These are phyloP conservation scores for Colletotrichum siamense DNA, from an alignment of 2,329 filamentous ascomycete genomes.

Conservation along the genomic window DNA sequence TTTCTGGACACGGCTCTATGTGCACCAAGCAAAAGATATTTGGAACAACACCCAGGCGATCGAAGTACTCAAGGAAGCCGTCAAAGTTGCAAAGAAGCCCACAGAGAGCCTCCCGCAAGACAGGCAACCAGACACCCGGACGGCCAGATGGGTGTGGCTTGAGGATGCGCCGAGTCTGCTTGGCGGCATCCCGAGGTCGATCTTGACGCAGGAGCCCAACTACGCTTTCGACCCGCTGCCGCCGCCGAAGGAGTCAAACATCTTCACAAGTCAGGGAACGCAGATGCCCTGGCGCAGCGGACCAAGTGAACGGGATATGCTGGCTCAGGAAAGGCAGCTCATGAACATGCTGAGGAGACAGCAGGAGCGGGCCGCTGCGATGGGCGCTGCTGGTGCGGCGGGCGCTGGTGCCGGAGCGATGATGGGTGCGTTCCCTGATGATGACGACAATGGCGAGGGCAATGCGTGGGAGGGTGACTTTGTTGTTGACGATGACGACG, in stretches of 20 bases:
- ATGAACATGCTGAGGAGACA: not conserved
- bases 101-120: constrained; percentile 43
- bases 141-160: constrained; percentile 80
- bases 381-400: not conserved
- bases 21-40: constrained; percentile 77
- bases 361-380: not conserved
- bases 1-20: constrained; percentile 78
- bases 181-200: constrained; percentile 67
- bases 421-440: constrained; percentile 15
- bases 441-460: constrained; percentile 17
- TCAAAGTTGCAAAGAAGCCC: constrained; percentile 57
- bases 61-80: constrained; percentile 72
- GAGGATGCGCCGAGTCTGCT: constrained; percentile 77
- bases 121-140: constrained; percentile 46
- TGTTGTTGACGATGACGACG: constrained; percentile 19
- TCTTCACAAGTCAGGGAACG: constrained; percentile 51
- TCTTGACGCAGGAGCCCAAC: constrained; percentile 70
- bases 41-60: constrained; percentile 83
- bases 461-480: constrained; percentile 20
- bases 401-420: constrained; percentile 2
- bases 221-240: constrained; percentile 85
- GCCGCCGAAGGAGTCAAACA: constrained; percentile 62
- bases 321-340: not conserved
- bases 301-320: constrained; percentile 16
- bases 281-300: constrained; percentile 45